Conservation (phyloP, 192 early-diverging fungal genomes). For the Jimgerdemannia lactiflua region DNA sequence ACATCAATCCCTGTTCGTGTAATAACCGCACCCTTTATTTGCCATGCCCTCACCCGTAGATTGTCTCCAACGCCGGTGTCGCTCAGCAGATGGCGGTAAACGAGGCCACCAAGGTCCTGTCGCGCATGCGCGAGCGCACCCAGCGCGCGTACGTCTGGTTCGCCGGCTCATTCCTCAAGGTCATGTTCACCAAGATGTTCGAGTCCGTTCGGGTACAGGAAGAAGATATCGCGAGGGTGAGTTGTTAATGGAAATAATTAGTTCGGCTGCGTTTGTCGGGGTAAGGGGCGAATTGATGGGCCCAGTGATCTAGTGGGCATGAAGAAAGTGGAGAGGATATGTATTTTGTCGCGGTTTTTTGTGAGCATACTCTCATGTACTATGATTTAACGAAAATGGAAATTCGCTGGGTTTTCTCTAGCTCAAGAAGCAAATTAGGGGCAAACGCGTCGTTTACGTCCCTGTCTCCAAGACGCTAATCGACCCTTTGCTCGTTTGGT, state of each 20-base stretch:
- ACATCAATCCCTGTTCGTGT: no score
- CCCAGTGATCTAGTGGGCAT: no score
- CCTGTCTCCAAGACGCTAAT: conserved; percentile 33
- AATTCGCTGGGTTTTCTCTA: background rate
- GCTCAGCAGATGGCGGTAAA: conserved; percentile 29
- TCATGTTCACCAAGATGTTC: conserved; percentile 27
- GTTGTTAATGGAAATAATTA: background rate
- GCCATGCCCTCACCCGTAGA: no score
- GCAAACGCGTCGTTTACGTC: conserved; percentile 35
- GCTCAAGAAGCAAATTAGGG: conserved; percentile 19
- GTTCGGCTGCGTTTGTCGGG: no score
- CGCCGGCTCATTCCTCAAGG: conserved; percentile 26
- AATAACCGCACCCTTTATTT: background rate
- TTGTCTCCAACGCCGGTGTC: conserved; percentile 31
- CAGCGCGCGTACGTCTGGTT: conserved; percentile 34
- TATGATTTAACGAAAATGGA: background rate
- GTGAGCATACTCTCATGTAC: background rate
- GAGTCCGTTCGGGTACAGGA: conserved; percentile 22
- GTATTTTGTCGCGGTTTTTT: no score
- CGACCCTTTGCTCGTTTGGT: conserved; percentile 34
- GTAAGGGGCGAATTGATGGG: no score
- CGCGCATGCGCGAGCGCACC: conserved; percentile 35
- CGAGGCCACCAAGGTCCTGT: conserved; percentile 26
- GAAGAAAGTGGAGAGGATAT: no score
- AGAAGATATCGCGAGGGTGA: conserved; percentile 20